Base-by-base conservation (phyloP, 768 basidiomycete genomes). In the Russula abietina region DNA sequence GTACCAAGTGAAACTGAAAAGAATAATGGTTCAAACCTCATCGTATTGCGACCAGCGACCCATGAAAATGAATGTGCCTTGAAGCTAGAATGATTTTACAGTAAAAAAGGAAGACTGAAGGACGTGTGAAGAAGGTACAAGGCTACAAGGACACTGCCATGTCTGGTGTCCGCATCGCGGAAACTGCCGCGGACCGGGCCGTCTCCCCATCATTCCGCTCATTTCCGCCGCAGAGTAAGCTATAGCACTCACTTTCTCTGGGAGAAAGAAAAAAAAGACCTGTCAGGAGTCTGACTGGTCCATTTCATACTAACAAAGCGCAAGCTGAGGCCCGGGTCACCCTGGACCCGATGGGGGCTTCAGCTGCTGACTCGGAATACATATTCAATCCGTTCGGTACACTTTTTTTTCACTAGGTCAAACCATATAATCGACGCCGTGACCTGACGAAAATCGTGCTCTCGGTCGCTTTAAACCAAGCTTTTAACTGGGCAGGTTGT, bases 11-110 rank as follows among this genome's bases (percentile, higher is more conserved):
- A n/a, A 17, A 1, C 33, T 11, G 12, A 55, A 17, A 48, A 36
- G 17, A 22, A 10, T 7, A 24, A 8, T 17, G 17, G 14, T 24
- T 39, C 68, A 54, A 59, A 74, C 74, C 67, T 75, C 74, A 61
- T 75, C 74, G 54, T 75, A 75, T 61, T 75, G 74, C 24, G 74
- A 72, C 74, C 74, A 75, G 51, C 74, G 74, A 41, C 73, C 74
- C 74, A 75, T 75, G 41, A 57, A 38, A 33, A n/a, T 45, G n/a
- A 38, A 2, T 38, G 32, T 32, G 28, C 17, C 30, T 39, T 55
- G 60, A 22, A 30, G 45, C 38, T 14, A 49, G 14, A 17, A 16
- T 16, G 14, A 26, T 11, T 16, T 19, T n/a, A n/a, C 0, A 5
- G 26, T 3, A 41, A 30, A 26, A 50, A 19, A 30, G 28, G 33